These are phyloP conservation scores for Rhododendron ferrugineum DNA, from an alignment of 148 eudicot species.

Conservation along the genomic window DNA sequence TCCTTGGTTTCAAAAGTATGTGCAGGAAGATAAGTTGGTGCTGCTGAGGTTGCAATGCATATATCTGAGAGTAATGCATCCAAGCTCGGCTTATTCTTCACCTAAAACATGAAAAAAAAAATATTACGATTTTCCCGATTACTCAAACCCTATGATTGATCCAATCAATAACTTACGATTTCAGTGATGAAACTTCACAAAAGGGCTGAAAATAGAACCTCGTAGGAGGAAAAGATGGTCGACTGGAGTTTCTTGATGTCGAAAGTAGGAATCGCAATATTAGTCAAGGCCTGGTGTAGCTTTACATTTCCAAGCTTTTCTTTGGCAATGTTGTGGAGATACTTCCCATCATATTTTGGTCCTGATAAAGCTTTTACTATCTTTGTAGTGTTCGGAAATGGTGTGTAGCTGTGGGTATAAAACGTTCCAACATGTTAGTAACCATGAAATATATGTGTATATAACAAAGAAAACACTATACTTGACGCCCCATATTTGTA, in stretches of 20 bases:
- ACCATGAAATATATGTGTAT: neutral
- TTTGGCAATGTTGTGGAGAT: neutral
- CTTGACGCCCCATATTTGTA: no score
- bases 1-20: conserved; percentile 6
- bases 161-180: neutral
- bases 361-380: neutral
- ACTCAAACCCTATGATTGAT: neutral
- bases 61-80: conserved; percentile 10
- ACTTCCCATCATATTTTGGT: conserved; percentile 16
- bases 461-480: no score
- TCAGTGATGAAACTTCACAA: neutral
- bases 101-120: neutral
- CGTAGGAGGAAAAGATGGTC: conserved; percentile 9
- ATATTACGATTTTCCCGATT: neutral
- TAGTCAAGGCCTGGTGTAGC: conserved; percentile 10
- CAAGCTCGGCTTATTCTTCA: conserved; percentile 1
- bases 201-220: neutral
- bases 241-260: conserved; percentile 16
- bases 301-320: conserved; percentile 3
- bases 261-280: conserved; percentile 15
- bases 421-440: neutral
- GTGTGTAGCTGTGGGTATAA: neutral
- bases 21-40: conserved; percentile 14
- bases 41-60: conserved; percentile 15
- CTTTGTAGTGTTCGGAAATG: neutral